Base-by-base conservation (phyloP, 2,329 filamentous ascomycete genomes). In the Pseudopithomyces maydicus region DNA sequence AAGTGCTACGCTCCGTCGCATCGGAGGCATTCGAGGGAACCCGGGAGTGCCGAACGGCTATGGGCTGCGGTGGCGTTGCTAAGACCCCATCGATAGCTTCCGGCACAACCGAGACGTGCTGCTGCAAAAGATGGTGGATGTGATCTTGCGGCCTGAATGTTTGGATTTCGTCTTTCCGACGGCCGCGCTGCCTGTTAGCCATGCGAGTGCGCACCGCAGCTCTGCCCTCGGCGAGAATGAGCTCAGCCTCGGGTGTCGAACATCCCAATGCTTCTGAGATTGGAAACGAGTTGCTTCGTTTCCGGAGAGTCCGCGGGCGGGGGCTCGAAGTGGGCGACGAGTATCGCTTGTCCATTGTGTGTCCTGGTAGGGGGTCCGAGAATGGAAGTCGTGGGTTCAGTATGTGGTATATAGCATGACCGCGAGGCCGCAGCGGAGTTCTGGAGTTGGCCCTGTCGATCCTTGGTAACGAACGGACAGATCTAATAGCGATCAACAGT, bases 261-360 rank as follows among this genome's bases (percentile, higher is more conserved):
- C 72, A 74, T 44, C 72, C 72, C 39, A 76, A 32, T 29, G 68
- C 71, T 36, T 75, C 71, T 10, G 71, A 59, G 29, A 75, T 68
- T 10, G 73, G 72, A 12, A 74, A 58, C 2, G 73, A 76, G 48
- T 74, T 75, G 58, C 72, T 76, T 59, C 73, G 60, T 29, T 74
- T 62, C 52, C 73, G 66, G n/a, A 67, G 50, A 5, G 63, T 59
- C 46, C 42, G 58, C 22, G 67, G 67, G 29, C 72, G 66, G 11
- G 62, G 60, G 55, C 64, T 68, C 8, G 58, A 42, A 17, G 64
- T 64, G 7, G 66, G 62, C 39, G 50, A 60, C 17, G 68, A 67
- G 44, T 66, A 67, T 59, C 64, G 70, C 15, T 59, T 61, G 47
- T 72, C 59, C 68, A 74, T 75, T 48, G 45, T 63, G 44, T 50